Percentiles rank a stretch among this genome's conserved stretches.
These are phyloP conservation scores for Phytophthora chlamydospora DNA, from an alignment of 352 stramenopile genomes.

Conservation along the genomic window DNA sequence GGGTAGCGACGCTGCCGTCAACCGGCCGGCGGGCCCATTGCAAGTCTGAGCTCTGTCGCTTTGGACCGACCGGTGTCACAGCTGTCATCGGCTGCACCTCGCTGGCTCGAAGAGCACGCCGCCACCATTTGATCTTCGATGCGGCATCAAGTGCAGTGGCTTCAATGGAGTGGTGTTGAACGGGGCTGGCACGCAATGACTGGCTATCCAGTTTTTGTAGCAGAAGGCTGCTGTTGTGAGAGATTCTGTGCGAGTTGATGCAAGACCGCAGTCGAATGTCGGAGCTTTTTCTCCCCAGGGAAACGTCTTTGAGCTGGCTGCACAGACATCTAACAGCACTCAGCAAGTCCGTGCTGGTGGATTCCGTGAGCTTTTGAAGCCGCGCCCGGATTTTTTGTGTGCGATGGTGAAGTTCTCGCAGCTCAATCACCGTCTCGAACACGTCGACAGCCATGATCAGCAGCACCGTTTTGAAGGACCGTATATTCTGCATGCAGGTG, in stretches of 20 bases:
- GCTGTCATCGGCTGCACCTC: not conserved
- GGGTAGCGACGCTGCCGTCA: not conserved
- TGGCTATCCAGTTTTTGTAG: not conserved
- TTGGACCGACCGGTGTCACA: not conserved
- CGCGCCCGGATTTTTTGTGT: not conserved
- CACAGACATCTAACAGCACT: not conserved
- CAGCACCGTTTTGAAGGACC: not conserved
- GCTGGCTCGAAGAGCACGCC: too few relatives aligned
- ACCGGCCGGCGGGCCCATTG: too few relatives aligned
- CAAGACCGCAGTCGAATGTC: not conserved
- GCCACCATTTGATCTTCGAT: not conserved
- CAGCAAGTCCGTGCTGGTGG: not conserved
- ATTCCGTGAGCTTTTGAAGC: not conserved
- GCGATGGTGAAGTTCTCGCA: slow-evolving; percentile 1
- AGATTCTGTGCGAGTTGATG: not conserved
- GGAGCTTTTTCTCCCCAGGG: not conserved
- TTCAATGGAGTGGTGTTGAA: not conserved
- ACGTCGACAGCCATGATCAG: not conserved
- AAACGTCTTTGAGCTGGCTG: not conserved
- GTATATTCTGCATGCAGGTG: not conserved
- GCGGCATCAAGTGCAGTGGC: not conserved
- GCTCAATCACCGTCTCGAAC: not conserved
- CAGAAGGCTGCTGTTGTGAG: not conserved
- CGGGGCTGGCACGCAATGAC: too few relatives aligned
- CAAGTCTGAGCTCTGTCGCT: too few relatives aligned